phyloP scores from a whole-genome alignment of 2,329 filamentous ascomycete genomes.

The Paraconiothyrium sp. region DNA sequence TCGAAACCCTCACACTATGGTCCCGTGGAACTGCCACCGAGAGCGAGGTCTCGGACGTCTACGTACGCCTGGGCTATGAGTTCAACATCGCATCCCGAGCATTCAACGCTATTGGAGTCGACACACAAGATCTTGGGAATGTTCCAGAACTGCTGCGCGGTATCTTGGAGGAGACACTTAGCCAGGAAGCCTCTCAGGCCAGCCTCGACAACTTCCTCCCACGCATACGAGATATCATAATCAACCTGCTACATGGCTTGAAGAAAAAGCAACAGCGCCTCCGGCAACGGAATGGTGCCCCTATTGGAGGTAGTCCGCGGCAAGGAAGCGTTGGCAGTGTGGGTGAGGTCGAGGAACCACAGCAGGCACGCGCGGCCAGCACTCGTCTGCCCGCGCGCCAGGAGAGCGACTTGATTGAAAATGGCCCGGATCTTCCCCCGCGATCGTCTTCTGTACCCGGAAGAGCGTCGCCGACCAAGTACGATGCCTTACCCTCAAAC shows the following conservation, averaged over 20 bases:
- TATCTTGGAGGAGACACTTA: slow-evolving; percentile 94
- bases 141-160: slow-evolving; percentile 89
- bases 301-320: slow-evolving; percentile 52
- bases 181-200: slow-evolving; percentile 92
- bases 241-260: slow-evolving; percentile 92
- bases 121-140: slow-evolving; percentile 91
- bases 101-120: slow-evolving; percentile 96
- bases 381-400: slow-evolving; percentile 52
- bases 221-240: slow-evolving; percentile 96
- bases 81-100: slow-evolving; percentile 99
- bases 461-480: slow-evolving; percentile 55
- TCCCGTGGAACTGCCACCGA: slow-evolving; percentile 92
- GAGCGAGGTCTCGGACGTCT: slow-evolving; percentile 96
- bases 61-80: slow-evolving; percentile 95
- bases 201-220: slow-evolving; percentile 94
- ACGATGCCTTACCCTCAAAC: slow-evolving; percentile 50
- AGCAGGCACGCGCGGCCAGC: slow-evolving; percentile 53
- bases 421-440: slow-evolving; percentile 57
- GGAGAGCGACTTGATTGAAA: slow-evolving; percentile 51
- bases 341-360: slow-evolving; percentile 48
- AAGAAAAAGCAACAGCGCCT: slow-evolving; percentile 97
- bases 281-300: slow-evolving; percentile 63
- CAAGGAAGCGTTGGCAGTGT: slow-evolving; percentile 48
- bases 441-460: slow-evolving; percentile 59
- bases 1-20: slow-evolving; percentile 98